phyloP scores from a whole-genome alignment of 192 early-diverging fungal genomes.

The Piromyces finnis region DNA sequence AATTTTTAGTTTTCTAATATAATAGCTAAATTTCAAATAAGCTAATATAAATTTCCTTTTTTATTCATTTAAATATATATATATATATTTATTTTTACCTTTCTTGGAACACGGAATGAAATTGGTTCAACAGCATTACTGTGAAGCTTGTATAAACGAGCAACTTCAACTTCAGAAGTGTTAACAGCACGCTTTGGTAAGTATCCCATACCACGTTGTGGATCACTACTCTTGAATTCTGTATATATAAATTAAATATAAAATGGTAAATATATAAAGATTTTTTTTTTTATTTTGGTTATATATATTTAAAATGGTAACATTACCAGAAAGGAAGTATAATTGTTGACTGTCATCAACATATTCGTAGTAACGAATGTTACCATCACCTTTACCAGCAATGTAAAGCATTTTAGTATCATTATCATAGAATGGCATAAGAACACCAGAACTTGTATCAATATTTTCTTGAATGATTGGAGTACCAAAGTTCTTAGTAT shows the following conservation, averaged over 20 bases:
- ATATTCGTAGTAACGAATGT: conserved; percentile 97
- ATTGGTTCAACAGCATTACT: conserved; percentile 82
- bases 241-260: too few relatives aligned
- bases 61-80: too few relatives aligned
- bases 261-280: too few relatives aligned
- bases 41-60: too few relatives aligned
- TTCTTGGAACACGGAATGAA: conserved; percentile 88
- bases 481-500: conserved; percentile 33
- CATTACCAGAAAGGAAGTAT: conserved; percentile 42
- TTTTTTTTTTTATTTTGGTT: too few relatives aligned
- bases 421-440: conserved; percentile 92
- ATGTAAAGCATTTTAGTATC: conserved; percentile 75
- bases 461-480: conserved; percentile 60
- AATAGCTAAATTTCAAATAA: too few relatives aligned
- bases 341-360: conserved; percentile 71
- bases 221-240: conserved; percentile 76
- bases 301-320: not conserved
- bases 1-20: too few relatives aligned
- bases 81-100: conserved; percentile 47
- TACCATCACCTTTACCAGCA: conserved; percentile 62
- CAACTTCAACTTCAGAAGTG: conserved; percentile 76
- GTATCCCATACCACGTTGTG: conserved; percentile 83
- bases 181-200: conserved; percentile 85
- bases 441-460: conserved; percentile 82
- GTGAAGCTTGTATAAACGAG: conserved; percentile 84